Percentiles rank a stretch among this genome's conserved stretches.
Evolutionary conservation across 192 early-diverging fungal genomes (phyloP).

Genomic region (Backusella macrospora): DNA sequence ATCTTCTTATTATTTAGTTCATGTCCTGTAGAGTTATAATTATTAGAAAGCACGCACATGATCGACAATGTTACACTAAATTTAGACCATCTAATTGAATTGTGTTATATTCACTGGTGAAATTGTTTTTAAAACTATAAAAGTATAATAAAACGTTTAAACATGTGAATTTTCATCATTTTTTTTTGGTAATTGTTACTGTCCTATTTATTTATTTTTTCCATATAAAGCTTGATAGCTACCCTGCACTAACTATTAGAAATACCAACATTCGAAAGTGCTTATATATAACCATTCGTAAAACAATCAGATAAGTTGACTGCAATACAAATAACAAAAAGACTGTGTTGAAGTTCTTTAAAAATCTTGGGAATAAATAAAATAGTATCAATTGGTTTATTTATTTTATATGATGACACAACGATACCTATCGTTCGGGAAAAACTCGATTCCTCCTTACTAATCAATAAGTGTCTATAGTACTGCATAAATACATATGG

Average conservation of each 20-base stretch:
- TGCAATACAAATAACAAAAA: too few relatives aligned
- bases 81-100: not conserved
- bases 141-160: not conserved
- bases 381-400: not conserved
- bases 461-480: too few relatives aligned
- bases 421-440: not conserved
- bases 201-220: not conserved
- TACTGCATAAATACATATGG: too few relatives aligned
- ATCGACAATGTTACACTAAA: not conserved
- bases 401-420: not conserved
- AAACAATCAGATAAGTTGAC: too few relatives aligned
- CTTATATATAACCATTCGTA: too few relatives aligned
- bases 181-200: not conserved
- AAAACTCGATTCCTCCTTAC: too few relatives aligned
- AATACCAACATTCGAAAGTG: too few relatives aligned
- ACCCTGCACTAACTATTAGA: too few relatives aligned
- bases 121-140: too few relatives aligned
- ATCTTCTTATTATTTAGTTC: conserved; percentile 70
- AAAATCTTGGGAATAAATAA: not conserved
- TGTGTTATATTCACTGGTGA: not conserved
- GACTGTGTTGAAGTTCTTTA: not conserved
- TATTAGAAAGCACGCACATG: too few relatives aligned
- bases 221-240: not conserved
- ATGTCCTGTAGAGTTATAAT: conserved; percentile 20
- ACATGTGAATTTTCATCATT: conserved; percentile 2